A percentile compares a stretch with the other conserved stretches of the same genome.
Evolutionary conservation across 345 rosid genomes (phyloP).

Genomic region (Luvunga scandens): DNA sequence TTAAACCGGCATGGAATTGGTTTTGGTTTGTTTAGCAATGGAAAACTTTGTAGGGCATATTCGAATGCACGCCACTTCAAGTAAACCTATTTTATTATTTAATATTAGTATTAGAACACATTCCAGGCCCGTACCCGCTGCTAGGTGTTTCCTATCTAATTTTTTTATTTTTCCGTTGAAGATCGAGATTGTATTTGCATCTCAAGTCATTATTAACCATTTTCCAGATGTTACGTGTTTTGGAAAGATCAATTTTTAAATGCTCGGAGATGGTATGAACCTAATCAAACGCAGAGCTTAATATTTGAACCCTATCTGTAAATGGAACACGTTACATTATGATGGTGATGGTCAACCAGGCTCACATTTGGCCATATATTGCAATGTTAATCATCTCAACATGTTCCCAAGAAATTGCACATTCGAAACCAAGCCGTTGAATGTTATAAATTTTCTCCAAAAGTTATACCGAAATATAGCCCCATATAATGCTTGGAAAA

Average conservation of each 20-base stretch:
- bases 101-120: not conserved
- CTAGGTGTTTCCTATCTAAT: not conserved
- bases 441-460: not conserved
- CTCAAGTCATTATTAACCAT: not conserved
- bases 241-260: not conserved
- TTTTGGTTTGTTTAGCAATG: not conserved
- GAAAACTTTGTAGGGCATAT: not conserved
- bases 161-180: not conserved
- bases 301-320: not conserved
- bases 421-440: not conserved
- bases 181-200: not conserved
- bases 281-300: not conserved
- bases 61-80: not conserved
- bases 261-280: not conserved
- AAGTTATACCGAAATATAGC: not conserved
- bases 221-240: not conserved
- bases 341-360: constrained; percentile 7
- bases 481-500: not conserved
- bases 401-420: not conserved
- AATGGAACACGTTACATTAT: not conserved
- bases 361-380: not conserved
- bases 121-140: not conserved
- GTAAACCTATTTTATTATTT: not conserved
- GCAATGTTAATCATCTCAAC: not conserved
- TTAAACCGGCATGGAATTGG: too few relatives aligned